Evolutionary conservation across 2,329 filamentous ascomycete species (phyloP), one percentile per base, ranked within the genome.

Genomic region (Westerdykella aurantiaca): DNA sequence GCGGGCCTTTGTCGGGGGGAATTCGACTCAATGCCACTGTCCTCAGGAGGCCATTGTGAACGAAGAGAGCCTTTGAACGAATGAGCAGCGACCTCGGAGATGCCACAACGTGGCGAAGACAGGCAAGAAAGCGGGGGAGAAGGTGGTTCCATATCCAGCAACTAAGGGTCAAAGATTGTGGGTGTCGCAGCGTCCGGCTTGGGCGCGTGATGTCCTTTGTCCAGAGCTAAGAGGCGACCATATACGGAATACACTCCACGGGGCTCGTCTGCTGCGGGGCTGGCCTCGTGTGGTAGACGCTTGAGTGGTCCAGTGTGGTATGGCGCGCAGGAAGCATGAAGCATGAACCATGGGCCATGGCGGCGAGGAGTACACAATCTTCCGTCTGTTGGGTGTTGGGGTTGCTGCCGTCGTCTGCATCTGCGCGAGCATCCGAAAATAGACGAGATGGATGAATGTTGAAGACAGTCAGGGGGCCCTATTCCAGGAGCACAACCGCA

Each of bases 271-370:
- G 25, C 49, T 49, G 48, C 42, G 49, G 41, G 55, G 45, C 55
- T 49, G 51, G 56, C 56, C 46, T 54, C 43, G 45, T 50, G 41
- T 51, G 37, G 55, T 58, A 55, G 59, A 61, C 59, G 61, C 57
- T 52, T 58, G 56, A 29, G 25, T 7, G 25, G 25, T 29, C 25
- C 25, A 7, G 25, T 29, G 62, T 63, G 57, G 25, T 4, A 63
- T 63, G 57, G 64, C 61, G 61, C 64, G 61, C 62, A 64, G 59
- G 47, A 58, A 51, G 55, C 51, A 54, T 57, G 42, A 51, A 51
- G 57, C 51, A 41, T 49, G 25, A 29, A 21, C 18, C 18, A 21
- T 21, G 49, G 50, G 49, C 47, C 55, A 47, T 54, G 49, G 37
- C 37, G 35, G 33, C 37, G 44, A 25, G 50, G 43, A 43, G 47